Base-by-base conservation (phyloP, 1,284 basidiomycete genomes). In the Rhodotorula glutinis region DNA sequence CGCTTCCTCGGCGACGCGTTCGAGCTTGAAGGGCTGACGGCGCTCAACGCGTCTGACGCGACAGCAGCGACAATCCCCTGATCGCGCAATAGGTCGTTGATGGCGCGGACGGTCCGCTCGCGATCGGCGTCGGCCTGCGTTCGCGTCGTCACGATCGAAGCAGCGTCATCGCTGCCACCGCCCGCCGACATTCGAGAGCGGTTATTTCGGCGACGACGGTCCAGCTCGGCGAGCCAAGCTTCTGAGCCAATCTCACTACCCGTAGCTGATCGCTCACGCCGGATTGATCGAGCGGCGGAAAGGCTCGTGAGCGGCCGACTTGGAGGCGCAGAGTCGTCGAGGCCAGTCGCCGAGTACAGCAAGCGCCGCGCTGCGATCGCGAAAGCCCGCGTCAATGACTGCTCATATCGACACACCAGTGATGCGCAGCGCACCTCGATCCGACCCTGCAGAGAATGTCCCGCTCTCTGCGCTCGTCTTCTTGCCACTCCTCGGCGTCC, bases 41-140 rank as follows among this genome's bases (percentile, higher is more conserved):
- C 21, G n/a, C 11, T 4, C n/a, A 57, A 8, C 49, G 51, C 14
- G 44, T n/a, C n/a, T 23, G 38, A 13, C 30, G 38, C 33, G 41
- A 7, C 51, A 23, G 62, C 54, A 8, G 62, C 63, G 23, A 63
- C 58, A 52, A 70, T 66, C 7, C 69, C 69, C 40, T 67, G 63
- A 4, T 63, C 63, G 19, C 57, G 59, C 38, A 67, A 61, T 27
- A 71, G 60, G 25, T 49, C 66, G 27, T 67, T 71, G 66, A 71
- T 65, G 8, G 69, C 66, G 9, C 63, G 60, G 14, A 71, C 43
- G 11, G 66, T 71, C 11, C 63, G 60, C 23, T 71, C 69, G n/a
- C 69, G 69, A 5, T 71, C 69, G 14, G 3, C 46, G 1, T 55
- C 57, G 57, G 53, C 4, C 19, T 40, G 52, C 16, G 25, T 16